Conservation (phyloP, 23 red algal genomes). For the Agarophyton chilense region DNA sequence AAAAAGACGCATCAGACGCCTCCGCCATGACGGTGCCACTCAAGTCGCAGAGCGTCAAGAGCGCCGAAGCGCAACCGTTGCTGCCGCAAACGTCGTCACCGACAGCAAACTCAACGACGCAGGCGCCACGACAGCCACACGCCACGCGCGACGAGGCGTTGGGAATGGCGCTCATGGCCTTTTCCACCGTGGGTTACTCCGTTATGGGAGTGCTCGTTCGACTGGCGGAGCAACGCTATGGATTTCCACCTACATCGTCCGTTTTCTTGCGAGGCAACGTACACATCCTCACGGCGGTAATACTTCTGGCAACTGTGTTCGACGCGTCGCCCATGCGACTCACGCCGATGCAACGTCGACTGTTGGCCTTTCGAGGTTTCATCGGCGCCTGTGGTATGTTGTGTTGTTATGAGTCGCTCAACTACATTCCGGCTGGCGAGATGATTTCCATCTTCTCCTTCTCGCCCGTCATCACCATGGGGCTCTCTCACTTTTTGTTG, state of each 20-base stretch:
- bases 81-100: neutral
- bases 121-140: neutral
- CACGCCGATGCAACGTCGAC: neutral
- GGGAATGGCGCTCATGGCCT: slow-evolving; percentile 33
- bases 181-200: slow-evolving; percentile 53
- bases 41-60: neutral
- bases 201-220: slow-evolving; percentile 3
- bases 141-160: neutral
- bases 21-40: neutral
- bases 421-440: slow-evolving; percentile 31
- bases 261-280: slow-evolving; percentile 19
- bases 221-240: neutral
- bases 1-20: too few relatives aligned
- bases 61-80: neutral
- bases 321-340: neutral
- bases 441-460: slow-evolving; percentile 51
- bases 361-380: slow-evolving; percentile 19
- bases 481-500: slow-evolving; percentile 18
- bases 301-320: neutral
- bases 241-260: neutral
- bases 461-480: slow-evolving; percentile 41
- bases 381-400: slow-evolving; percentile 43
- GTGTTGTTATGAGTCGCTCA: slow-evolving; percentile 15
- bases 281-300: neutral
- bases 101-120: neutral